Conservation (phyloP, 2,329 filamentous ascomycete species). For the Ophiostoma himal-ulmi region DNA sequence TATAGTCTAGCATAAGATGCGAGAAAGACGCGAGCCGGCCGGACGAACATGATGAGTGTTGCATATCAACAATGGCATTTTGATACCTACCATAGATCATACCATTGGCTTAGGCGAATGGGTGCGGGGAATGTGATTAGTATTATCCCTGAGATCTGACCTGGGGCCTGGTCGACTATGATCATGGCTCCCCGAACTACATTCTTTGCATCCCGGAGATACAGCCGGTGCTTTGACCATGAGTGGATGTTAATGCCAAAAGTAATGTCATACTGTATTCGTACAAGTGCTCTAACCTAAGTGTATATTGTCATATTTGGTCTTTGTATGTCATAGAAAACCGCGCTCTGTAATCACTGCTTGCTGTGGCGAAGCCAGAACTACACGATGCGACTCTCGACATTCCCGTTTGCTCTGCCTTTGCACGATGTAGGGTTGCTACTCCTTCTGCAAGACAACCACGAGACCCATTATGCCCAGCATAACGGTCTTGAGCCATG, state of each 20-base stretch:
- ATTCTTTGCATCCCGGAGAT: not conserved
- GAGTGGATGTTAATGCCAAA: not conserved
- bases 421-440: not conserved
- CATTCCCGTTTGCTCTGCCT: not conserved
- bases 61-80: not conserved
- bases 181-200: not conserved
- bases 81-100: not conserved
- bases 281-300: not conserved
- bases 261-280: not conserved
- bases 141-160: not conserved
- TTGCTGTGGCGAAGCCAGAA: not conserved
- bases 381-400: not conserved
- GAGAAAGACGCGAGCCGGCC: not conserved
- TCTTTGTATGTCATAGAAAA: not conserved
- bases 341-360: not conserved
- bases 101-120: not conserved
- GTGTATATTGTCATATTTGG: not conserved
- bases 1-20: not conserved
- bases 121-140: not conserved
- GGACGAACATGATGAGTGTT: not conserved
- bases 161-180: not conserved
- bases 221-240: not conserved
- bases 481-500: constrained; percentile 95
- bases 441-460: constrained; percentile 89
- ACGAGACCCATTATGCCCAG: constrained; percentile 90